These are phyloP conservation scores for Polyporus tsugae DNA, from an alignment of 1,284 basidiomycete genomes.

Conservation along the genomic window DNA sequence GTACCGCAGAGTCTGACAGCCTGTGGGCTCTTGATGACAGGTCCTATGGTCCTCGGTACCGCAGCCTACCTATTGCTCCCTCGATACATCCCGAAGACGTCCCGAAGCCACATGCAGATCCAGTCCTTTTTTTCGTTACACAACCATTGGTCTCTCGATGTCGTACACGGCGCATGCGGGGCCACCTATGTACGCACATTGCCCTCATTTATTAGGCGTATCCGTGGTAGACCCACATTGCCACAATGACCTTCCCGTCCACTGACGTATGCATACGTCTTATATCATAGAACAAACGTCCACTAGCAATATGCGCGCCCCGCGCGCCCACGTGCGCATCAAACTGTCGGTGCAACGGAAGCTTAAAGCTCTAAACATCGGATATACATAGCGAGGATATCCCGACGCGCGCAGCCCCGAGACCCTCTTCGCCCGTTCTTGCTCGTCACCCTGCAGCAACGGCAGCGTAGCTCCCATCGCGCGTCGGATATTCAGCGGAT, in stretches of 20 bases:
- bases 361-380: slow-evolving; percentile 29
- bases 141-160: background rate
- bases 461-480: background rate
- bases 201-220: background rate
- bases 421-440: slow-evolving; percentile 10
- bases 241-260: slow-evolving; percentile 1
- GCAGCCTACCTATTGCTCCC: background rate
- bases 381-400: slow-evolving; percentile 33
- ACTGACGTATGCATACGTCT: background rate
- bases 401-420: slow-evolving; percentile 24
- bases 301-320: background rate
- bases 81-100: background rate
- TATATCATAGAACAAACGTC: background rate
- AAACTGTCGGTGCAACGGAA: slow-evolving; percentile 8
- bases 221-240: background rate
- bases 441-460: background rate
- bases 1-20: background rate
- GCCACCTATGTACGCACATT: background rate
- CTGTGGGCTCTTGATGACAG: background rate
- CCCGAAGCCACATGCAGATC: background rate
- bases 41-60: background rate
- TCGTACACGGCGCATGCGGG: background rate
- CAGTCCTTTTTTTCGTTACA: background rate
- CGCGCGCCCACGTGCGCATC: slow-evolving; percentile 11
- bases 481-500: slow-evolving; percentile 30